Evolutionary conservation across 164 flowering plant genomes (phyloP).

Genomic region (Cinnamomum chago): DNA sequence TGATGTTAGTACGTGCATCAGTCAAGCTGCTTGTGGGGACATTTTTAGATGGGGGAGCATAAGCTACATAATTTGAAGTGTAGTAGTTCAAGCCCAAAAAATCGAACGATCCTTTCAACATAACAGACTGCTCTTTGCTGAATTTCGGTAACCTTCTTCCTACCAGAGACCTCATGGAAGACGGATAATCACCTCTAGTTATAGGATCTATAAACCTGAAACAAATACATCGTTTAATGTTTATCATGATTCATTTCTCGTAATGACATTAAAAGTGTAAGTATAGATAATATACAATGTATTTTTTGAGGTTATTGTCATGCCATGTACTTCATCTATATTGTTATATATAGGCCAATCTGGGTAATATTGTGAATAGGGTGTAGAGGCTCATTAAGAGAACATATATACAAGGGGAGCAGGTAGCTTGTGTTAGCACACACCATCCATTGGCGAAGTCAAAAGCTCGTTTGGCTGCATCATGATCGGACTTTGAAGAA

Average conservation of each 20-base stretch:
- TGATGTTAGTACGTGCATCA: constrained; percentile 15
- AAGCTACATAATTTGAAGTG: constrained; percentile 34
- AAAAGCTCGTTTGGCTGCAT: constrained; percentile 44
- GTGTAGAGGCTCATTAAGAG: background rate
- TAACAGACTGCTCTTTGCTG: constrained; percentile 27
- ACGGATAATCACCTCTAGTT: constrained; percentile 47
- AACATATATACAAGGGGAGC: too few species aligned
- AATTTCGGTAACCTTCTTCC: constrained; percentile 50
- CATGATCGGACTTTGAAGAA: constrained; percentile 31
- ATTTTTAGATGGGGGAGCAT: background rate
- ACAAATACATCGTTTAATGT: background rate
- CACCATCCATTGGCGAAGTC: constrained; percentile 57
- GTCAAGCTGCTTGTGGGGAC: constrained; percentile 13
- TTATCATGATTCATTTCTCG: too few species aligned
- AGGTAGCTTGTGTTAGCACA: constrained; percentile 5
- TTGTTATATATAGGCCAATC: background rate
- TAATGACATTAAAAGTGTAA: too few species aligned
- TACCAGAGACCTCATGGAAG: constrained; percentile 29
- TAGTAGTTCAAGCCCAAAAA: constrained; percentile 45
- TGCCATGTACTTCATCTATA: background rate
- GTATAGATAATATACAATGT: background rate
- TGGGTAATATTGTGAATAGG: background rate
- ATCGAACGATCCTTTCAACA: constrained; percentile 35
- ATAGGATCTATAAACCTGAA: constrained; percentile 53
- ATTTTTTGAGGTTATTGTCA: background rate